Evolutionary conservation across 164 flowering plant genomes (phyloP), one percentile per base, ranked within the genome.

Genomic region (Annona cherimola): DNA sequence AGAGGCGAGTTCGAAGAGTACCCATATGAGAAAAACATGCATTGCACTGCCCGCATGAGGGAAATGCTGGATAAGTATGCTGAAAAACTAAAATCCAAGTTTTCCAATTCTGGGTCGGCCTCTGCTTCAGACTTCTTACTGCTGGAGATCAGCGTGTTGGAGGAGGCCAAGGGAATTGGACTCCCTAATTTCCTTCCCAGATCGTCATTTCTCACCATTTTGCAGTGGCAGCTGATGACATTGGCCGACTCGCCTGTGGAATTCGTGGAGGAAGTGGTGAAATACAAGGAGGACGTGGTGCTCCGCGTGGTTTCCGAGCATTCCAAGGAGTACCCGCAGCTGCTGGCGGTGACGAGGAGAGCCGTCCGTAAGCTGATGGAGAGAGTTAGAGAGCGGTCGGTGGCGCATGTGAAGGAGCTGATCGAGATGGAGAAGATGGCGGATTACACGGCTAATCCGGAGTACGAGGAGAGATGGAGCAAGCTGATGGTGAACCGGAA

Each of bases 151-250:
- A 20, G 42, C 0, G 71, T 78, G n/a, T 60, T 83, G 44, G 80
- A 75, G 57, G 82, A 81, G 42, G n/a, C 79, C 1, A 81, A 83
- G 66, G 78, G 84, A 1, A 74, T 83, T 68, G 71, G 76, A 43
- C 77, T 83, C 2, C 84, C 86, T 1, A 79, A 83, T 68, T 81
- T 84, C 73, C 77, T 84, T 1, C 81, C 80, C 6, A 76, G 75
- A n/a, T n/a, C n/a, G n/a, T n/a, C n/a, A n/a, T n/a, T n/a, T n/a
- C n/a, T n/a, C n/a, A n/a, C n/a, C n/a, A n/a, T n/a, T n/a, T n/a
- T n/a, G n/a, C n/a, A n/a, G n/a, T n/a, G n/a, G n/a, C n/a, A n/a
- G n/a, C n/a, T n/a, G n/a, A n/a, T n/a, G n/a, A n/a, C n/a, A n/a
- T n/a, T n/a, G n/a, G n/a, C n/a, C n/a, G n/a, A n/a, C n/a, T n/a